Evolutionary conservation across 2,329 filamentous ascomycete genomes (phyloP).

Genomic region (Phialophora tarda): DNA sequence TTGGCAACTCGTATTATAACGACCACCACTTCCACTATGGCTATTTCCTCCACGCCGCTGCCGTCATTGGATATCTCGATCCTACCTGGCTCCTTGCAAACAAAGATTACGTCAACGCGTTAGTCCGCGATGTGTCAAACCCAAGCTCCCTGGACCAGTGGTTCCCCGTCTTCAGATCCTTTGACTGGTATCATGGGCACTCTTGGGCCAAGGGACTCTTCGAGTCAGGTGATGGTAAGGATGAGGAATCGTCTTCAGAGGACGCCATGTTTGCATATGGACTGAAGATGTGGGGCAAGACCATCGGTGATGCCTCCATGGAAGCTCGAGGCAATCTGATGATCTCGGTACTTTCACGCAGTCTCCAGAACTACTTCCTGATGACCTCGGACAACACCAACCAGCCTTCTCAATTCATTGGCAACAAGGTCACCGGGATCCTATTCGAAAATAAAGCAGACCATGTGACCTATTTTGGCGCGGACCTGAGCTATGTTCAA

Average conservation of each 20-base stretch:
- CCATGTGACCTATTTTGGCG: constrained; percentile 87
- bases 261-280: constrained; percentile 87
- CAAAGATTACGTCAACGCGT: constrained; percentile 77
- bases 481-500: constrained; percentile 72
- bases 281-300: constrained; percentile 90
- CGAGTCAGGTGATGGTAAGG: constrained; percentile 60
- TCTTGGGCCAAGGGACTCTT: constrained; percentile 77
- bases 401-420: constrained; percentile 77
- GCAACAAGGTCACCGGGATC: constrained; percentile 73
- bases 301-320: constrained; percentile 76
- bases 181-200: constrained; percentile 96
- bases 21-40: constrained; percentile 71
- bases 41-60: constrained; percentile 87
- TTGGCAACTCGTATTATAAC: constrained; percentile 82
- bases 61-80: constrained; percentile 80
- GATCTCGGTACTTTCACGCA: constrained; percentile 76
- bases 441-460: constrained; percentile 96
- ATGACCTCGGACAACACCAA: constrained; percentile 71
- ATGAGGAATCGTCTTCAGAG: constrained; percentile 82
- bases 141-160: constrained; percentile 70
- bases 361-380: constrained; percentile 80
- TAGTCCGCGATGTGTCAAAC: constrained; percentile 85
- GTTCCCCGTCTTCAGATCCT: constrained; percentile 81
- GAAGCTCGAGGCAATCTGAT: constrained; percentile 84
- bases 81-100: constrained; percentile 74